Conservation (phyloP, 164 flowering plant genomes). For the Tetrastigma voinierianum region DNA sequence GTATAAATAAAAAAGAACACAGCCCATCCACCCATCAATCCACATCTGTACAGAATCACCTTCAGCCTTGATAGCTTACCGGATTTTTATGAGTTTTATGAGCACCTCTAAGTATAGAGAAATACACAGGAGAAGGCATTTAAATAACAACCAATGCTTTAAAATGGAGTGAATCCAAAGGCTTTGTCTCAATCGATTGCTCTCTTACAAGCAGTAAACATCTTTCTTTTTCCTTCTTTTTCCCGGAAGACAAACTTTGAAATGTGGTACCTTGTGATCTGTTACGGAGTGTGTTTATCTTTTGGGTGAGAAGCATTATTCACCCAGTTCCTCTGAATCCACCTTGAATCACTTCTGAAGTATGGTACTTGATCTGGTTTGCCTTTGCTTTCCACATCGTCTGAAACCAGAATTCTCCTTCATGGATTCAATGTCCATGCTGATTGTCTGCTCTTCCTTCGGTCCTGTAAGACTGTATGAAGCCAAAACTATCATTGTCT, state of each 20-base stretch:
- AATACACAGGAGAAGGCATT: not conserved
- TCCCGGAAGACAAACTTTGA: not conserved
- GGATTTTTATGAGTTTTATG: not conserved
- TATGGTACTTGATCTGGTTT: constrained; percentile 27
- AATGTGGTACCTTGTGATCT: not conserved
- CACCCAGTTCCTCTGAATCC: constrained; percentile 20
- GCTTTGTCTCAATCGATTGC: constrained; percentile 2
- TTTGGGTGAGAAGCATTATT: not conserved
- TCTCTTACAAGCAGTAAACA: not conserved
- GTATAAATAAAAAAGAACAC: not conserved
- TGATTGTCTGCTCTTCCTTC: constrained; percentile 65
- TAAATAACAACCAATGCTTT: constrained; percentile 2
- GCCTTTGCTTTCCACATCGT: constrained; percentile 36
- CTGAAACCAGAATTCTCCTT: constrained; percentile 33
- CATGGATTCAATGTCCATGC: constrained; percentile 61
- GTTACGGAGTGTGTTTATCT: constrained; percentile 1
- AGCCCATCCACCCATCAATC: not conserved
- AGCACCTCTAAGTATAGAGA: not conserved
- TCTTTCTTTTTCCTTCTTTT: not conserved
- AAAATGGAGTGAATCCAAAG: not conserved
- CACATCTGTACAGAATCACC: constrained; percentile 6
- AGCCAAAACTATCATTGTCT: not conserved
- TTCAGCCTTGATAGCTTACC: too few species aligned
- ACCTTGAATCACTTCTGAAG: constrained; percentile 19
- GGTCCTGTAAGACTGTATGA: constrained; percentile 40